These are phyloP conservation scores for Saccharomycopsis fermentans DNA, from an alignment of 805 yeast genomes.

Conservation along the genomic window DNA sequence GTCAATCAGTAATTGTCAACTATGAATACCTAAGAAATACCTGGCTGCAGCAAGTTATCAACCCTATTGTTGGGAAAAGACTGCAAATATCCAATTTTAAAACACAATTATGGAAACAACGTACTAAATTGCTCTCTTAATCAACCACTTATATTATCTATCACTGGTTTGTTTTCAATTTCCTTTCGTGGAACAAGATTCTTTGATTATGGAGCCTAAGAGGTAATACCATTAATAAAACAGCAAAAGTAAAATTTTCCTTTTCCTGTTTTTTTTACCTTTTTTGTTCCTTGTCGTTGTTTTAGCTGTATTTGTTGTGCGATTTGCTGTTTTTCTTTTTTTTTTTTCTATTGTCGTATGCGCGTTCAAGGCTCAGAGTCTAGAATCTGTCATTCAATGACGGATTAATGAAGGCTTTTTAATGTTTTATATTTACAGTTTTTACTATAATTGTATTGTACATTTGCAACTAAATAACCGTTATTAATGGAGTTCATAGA, in stretches of 20 bases:
- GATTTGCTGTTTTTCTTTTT: slow-evolving; percentile 1
- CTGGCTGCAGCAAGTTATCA: too few species aligned
- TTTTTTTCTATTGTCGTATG: not conserved
- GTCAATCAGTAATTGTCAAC: too few species aligned
- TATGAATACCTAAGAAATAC: too few species aligned
- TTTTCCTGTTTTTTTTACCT: not conserved
- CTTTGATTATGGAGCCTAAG: not conserved
- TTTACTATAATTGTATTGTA: too few species aligned
- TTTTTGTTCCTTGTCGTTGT: not conserved
- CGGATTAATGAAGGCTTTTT: not conserved
- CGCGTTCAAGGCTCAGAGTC: not conserved
- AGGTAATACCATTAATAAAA: not conserved
- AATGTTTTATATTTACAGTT: not conserved
- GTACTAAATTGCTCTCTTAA: not conserved
- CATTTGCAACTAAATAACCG: not conserved
- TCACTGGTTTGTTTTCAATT: not conserved
- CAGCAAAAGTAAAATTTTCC: slow-evolving; percentile 2
- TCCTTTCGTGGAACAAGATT: not conserved
- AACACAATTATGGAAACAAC: not conserved
- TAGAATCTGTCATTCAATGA: not conserved
- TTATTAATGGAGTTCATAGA: not conserved
- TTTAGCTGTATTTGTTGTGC: not conserved
- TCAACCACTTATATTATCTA: not conserved
- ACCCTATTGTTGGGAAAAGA: too few species aligned
- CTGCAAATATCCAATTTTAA: not conserved